A percentile compares a stretch with the other conserved stretches of the same genome.
Evolutionary conservation across 1,284 basidiomycete species (phyloP).

Genomic region (Tylopilus sp.): DNA sequence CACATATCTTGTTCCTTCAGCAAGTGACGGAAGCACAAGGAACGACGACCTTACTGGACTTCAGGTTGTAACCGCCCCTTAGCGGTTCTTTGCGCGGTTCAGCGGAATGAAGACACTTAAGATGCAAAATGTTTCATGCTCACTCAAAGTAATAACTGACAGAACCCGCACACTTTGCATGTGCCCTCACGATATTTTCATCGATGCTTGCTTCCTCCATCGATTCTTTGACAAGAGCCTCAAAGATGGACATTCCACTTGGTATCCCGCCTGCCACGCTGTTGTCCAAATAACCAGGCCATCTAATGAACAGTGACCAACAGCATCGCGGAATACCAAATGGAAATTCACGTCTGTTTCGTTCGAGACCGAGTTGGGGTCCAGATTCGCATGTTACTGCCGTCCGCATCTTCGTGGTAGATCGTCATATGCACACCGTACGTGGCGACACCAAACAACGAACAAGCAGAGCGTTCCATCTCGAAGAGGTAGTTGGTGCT

Average conservation of each 20-base stretch:
- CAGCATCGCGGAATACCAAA: conserved; percentile 2
- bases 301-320: conserved; percentile 42
- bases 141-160: conserved; percentile 71
- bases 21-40: neutral
- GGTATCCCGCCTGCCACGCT: conserved; percentile 77
- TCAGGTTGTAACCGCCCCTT: conserved; percentile 84
- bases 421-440: conserved; percentile 86
- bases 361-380: conserved; percentile 81
- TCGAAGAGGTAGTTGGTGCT: conserved; percentile 71
- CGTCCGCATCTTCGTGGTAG: conserved; percentile 50
- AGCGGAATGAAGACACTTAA: neutral
- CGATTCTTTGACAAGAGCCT: conserved; percentile 87
- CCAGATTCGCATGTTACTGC: conserved; percentile 69
- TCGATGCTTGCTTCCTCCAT: conserved; percentile 87
- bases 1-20: conserved; percentile 51
- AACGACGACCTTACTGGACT: conserved; percentile 54
- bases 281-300: conserved; percentile 76
- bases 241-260: conserved; percentile 69
- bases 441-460: conserved; percentile 87
- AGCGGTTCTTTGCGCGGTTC: conserved; percentile 45
- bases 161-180: conserved; percentile 58
- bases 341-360: conserved; percentile 73
- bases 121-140: conserved; percentile 12
- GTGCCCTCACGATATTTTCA: conserved; percentile 54
- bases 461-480: conserved; percentile 86